Base-by-base conservation (phyloP, 1,139 yeast genomes). In the Hyphopichia khmerensis region DNA sequence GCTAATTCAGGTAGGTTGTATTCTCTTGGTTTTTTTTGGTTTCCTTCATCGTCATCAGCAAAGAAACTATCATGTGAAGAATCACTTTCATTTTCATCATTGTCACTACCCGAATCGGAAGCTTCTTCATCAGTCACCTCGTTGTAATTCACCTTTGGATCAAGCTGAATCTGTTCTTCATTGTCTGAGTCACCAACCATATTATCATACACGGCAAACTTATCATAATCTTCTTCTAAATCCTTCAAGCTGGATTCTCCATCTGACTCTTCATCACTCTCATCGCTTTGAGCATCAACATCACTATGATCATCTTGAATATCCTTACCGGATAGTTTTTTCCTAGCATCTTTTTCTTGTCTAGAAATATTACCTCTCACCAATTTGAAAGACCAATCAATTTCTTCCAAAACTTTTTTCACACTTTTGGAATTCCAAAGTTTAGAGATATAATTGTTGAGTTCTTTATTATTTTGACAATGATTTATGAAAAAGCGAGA, bases 1-100 rank as follows among this genome's bases (percentile, higher is more conserved):
- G 85, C 82, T 37, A 91, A 69, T 40, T 79, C 80, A 0, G 97
- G 97, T 17, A 90, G 73, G 13, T 70, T 66, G 35, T 62, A 57
- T 27, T 61, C 49, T 39, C 54, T 47, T 53, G 36, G 52, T 52
- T 40, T 57, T 53, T 32, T 46, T 52, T 45, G 31, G 51, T 52
- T 46, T 56, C 51, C 40, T 53, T 50, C 45, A 37, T 40, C 46
- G 26, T 44, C 60, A 3, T 60, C 65, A 35, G 67, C 69, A 42
- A 65, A 70, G 50, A 75, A 77, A 40, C 71, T 71, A 45, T 72
- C 81, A 43, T 68, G 72, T 11, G 52, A 40, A 16, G 35, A 43
- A 19, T 39, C 42, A 37, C 44, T 59, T 8, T 47, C 48, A n/a
- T 49, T 56, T 11, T 48, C 55, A 2, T 46, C 55, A 4, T 47